Percentiles rank a stretch among this genome's conserved stretches.
Evolutionary conservation across 1,139 yeast genomes (phyloP).

Genomic region (Chernovozyma sophiae-reginae): DNA sequence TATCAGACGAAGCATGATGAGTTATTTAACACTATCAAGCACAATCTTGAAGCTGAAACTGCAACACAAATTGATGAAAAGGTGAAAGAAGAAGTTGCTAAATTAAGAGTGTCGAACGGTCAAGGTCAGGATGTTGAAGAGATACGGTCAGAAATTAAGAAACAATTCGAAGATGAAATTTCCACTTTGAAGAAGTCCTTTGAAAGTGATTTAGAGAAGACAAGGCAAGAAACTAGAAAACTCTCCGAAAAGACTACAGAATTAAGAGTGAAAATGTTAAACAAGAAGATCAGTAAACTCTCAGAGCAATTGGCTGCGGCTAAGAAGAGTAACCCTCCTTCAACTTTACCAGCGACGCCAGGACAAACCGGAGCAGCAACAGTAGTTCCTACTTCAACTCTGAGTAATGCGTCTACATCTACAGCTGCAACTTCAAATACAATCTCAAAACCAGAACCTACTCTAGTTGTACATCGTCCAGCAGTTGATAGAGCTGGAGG

Average conservation of each 20-base stretch:
- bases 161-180: conserved; percentile 21
- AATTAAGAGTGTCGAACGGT: conserved; percentile 7
- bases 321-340: conserved; percentile 3
- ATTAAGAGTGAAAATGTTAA: conserved; percentile 40
- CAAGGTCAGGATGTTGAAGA: conserved; percentile 2
- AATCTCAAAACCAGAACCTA: conserved; percentile 19
- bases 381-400: conserved; percentile 1
- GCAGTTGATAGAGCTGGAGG: conserved; percentile 13
- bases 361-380: background rate
- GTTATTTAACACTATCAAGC: conserved; percentile 2
- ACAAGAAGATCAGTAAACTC: conserved; percentile 26
- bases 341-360: conserved; percentile 6
- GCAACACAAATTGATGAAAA: conserved; percentile 1
- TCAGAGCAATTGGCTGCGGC: conserved; percentile 25
- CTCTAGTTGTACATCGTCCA: conserved; percentile 32
- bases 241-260: conserved; percentile 40
- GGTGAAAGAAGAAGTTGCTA: conserved; percentile 13
- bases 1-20: conserved; percentile 13
- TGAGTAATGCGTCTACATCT: conserved; percentile 8
- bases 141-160: conserved; percentile 9
- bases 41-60: conserved; percentile 9
- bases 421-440: conserved; percentile 19
- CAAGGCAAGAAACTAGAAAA: conserved; percentile 25
- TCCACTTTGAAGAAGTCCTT: conserved; percentile 25
- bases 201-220: conserved; percentile 27